Percentiles rank a stretch among this genome's conserved stretches.
phyloP scores from a whole-genome alignment of 192 early-diverging fungal species.

The Backusella tuberculispora region DNA sequence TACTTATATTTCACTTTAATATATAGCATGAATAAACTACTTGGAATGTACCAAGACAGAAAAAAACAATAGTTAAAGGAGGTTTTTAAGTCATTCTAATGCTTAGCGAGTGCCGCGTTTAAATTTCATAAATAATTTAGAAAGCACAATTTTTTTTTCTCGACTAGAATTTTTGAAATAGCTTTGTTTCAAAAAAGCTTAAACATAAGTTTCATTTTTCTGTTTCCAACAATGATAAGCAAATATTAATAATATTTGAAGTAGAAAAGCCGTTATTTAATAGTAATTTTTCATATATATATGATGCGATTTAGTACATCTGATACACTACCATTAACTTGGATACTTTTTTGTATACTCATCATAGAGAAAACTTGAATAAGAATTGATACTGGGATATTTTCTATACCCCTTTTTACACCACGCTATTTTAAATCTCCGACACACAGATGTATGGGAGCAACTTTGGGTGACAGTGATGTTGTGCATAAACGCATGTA shows the following conservation, averaged over 20 bases:
- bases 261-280: neutral
- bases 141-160: neutral
- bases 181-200: neutral
- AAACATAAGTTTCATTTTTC: neutral
- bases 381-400: neutral
- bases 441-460: neutral
- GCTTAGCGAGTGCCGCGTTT: too few species aligned
- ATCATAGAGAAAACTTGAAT: neutral
- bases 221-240: neutral
- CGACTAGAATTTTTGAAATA: neutral
- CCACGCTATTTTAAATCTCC: neutral
- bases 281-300: neutral
- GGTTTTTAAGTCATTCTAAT: neutral
- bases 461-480: neutral
- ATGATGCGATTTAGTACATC: neutral
- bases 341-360: neutral
- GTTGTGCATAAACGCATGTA: neutral
- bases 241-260: neutral
- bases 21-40: neutral
- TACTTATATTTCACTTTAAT: neutral
- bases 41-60: neutral
- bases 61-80: neutral
- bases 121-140: too few species aligned
- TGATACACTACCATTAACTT: neutral
- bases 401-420: neutral